phyloP scores from a whole-genome alignment of 2,329 filamentous ascomycete genomes.

The Nemania sp. region DNA sequence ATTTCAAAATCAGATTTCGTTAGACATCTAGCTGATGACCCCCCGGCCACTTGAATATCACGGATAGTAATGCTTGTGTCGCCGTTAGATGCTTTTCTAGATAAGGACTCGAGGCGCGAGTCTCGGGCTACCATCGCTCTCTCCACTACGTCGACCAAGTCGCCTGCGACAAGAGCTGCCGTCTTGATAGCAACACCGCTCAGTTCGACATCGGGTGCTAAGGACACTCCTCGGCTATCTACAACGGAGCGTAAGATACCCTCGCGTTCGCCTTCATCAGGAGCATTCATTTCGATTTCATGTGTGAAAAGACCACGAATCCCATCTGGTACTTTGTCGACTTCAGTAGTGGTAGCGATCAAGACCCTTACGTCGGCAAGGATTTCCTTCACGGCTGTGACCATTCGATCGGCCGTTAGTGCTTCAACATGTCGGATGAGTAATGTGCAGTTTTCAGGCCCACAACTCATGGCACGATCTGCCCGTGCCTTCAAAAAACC shows the following conservation, averaged over 20 bases:
- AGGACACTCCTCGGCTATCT: conserved; percentile 71
- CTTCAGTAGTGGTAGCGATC: conserved; percentile 91
- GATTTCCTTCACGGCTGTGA: conserved; percentile 81
- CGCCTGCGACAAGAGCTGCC: conserved; percentile 89
- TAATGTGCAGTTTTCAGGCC: conserved; percentile 78
- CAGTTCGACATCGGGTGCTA: conserved; percentile 83
- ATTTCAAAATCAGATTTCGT: conserved; percentile 83
- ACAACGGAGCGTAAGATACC: conserved; percentile 81
- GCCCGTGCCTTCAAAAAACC: conserved; percentile 85
- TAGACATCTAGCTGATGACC: conserved; percentile 75
- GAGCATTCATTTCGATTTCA: conserved; percentile 89
- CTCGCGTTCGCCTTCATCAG: conserved; percentile 90
- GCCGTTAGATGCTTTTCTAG: conserved; percentile 48
- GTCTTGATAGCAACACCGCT: conserved; percentile 89
- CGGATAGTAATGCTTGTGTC: conserved; percentile 63
- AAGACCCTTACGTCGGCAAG: conserved; percentile 78
- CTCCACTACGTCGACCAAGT: conserved; percentile 92
- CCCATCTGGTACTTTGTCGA: conserved; percentile 90
- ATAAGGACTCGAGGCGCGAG: conserved; percentile 74
- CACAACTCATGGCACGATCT: conserved; percentile 87
- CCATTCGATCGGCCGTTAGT: conserved; percentile 87
- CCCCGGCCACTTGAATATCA: conserved; percentile 88
- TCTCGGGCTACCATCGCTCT: conserved; percentile 78
- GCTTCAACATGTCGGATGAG: conserved; percentile 91
- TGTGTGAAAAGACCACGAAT: conserved; percentile 92